Percentiles rank a stretch among this genome's conserved stretches.
phyloP scores from a whole-genome alignment of 2,329 filamentous ascomycete species.

The Didymella sp. region DNA sequence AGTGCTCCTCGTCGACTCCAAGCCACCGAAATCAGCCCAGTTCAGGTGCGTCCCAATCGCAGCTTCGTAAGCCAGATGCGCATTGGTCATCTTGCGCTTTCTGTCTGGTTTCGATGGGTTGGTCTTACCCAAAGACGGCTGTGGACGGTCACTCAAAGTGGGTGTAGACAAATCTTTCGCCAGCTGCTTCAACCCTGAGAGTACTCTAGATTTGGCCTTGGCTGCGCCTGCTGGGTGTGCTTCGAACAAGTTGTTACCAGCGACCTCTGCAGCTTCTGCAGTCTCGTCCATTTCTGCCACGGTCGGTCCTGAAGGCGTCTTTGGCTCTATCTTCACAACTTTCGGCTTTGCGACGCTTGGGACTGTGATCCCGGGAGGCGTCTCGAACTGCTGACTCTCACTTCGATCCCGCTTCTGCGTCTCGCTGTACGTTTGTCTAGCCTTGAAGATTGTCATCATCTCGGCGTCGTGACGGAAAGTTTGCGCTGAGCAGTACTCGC shows the following conservation, averaged over 20 bases:
- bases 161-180: neutral
- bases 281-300: neutral
- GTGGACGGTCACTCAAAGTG: neutral
- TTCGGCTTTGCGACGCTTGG: conserved; percentile 1
- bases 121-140: neutral
- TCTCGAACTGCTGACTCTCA: conserved; percentile 22
- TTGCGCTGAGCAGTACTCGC: conserved; percentile 67
- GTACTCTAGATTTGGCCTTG: neutral
- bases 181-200: neutral
- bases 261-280: neutral
- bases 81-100: conserved; percentile 23
- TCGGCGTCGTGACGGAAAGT: conserved; percentile 70
- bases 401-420: conserved; percentile 17
- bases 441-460: conserved; percentile 58
- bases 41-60: conserved; percentile 47
- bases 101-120: neutral
- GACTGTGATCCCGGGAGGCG: neutral
- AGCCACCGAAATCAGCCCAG: conserved; percentile 52
- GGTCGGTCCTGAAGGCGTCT: neutral
- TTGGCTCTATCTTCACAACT: neutral
- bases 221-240: neutral
- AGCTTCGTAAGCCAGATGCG: conserved; percentile 38
- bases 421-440: conserved; percentile 18
- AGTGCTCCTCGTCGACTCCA: conserved; percentile 49
- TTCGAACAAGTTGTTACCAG: neutral